phyloP scores from a whole-genome alignment of 371 early-diverging fungal genomes.

The Lichtheimia corymbifera region DNA sequence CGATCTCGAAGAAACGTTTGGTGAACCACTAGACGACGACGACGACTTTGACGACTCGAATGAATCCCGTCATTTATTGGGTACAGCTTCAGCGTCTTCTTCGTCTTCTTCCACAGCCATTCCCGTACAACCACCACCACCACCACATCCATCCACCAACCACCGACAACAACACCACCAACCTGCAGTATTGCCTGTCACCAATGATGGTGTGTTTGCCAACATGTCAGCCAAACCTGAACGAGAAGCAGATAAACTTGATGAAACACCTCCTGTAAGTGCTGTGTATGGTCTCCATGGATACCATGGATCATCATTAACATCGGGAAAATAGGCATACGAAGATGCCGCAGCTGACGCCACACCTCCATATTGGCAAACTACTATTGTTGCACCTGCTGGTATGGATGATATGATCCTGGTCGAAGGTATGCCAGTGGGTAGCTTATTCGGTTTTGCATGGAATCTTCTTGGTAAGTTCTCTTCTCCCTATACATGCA shows the following conservation, averaged over 20 bases:
- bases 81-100: constrained; percentile 1
- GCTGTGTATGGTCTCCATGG: neutral
- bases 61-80: constrained; percentile 14
- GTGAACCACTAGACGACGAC: constrained; percentile 22
- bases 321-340: constrained; percentile 49
- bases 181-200: constrained; percentile 25
- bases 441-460: constrained; percentile 55
- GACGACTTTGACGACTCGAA: constrained; percentile 11
- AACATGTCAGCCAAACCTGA: constrained; percentile 61
- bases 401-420: constrained; percentile 58
- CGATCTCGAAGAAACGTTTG: constrained; percentile 29
- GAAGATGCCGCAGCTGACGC: constrained; percentile 63
- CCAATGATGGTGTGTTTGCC: constrained; percentile 63
- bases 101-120: neutral
- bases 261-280: constrained; percentile 46
- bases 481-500: neutral
- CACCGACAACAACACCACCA: neutral
- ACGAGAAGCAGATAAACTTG: constrained; percentile 37
- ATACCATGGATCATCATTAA: too few species aligned
- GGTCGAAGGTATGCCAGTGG: constrained; percentile 70
- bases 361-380: constrained; percentile 66
- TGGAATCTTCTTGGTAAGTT: constrained; percentile 64
- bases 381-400: constrained; percentile 59
- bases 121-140: neutral
- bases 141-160: neutral